phyloP scores from a whole-genome alignment of 495 filamentous ascomycete genomes.

The Hypoxylon lenormandii region DNA sequence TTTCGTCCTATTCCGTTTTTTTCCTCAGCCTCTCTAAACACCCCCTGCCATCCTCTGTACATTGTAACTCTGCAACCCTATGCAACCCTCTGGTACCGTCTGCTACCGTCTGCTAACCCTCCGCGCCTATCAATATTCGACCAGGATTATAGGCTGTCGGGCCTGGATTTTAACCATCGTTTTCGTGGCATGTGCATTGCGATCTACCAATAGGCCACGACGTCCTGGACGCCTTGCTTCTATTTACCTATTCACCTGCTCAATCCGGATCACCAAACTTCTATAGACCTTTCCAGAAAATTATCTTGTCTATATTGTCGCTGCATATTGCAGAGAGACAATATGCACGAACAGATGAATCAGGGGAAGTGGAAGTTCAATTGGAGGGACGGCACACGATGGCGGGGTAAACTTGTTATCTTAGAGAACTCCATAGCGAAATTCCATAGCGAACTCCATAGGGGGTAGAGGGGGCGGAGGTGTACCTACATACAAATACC shows the following conservation, averaged over 20 bases:
- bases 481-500: slow-evolving; percentile 1
- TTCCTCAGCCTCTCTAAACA: slow-evolving; percentile 44
- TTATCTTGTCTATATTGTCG: slow-evolving; percentile 43
- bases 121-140: slow-evolving; percentile 39
- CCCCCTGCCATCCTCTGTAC: too few relatives aligned
- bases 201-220: slow-evolving; percentile 25
- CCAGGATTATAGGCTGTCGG: slow-evolving; percentile 44
- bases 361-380: slow-evolving; percentile 36
- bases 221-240: neutral
- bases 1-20: slow-evolving; percentile 47
- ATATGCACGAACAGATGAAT: slow-evolving; percentile 26
- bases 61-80: slow-evolving; percentile 9
- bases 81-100: slow-evolving; percentile 19
- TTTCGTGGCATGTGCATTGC: slow-evolving; percentile 37
- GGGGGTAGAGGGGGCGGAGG: too few relatives aligned
- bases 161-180: slow-evolving; percentile 45
- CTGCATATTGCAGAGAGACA: slow-evolving; percentile 13
- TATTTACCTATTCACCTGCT: slow-evolving; percentile 22
- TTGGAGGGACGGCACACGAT: slow-evolving; percentile 39
- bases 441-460: slow-evolving; percentile 21
- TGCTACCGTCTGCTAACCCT: too few relatives aligned
- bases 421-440: slow-evolving; percentile 24
- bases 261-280: slow-evolving; percentile 11
- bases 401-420: slow-evolving; percentile 26
- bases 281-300: slow-evolving; percentile 32